Percentiles rank a stretch among this genome's conserved stretches.
phyloP scores from a whole-genome alignment of 1,284 basidiomycete genomes.

The Trametes hirsuta region DNA sequence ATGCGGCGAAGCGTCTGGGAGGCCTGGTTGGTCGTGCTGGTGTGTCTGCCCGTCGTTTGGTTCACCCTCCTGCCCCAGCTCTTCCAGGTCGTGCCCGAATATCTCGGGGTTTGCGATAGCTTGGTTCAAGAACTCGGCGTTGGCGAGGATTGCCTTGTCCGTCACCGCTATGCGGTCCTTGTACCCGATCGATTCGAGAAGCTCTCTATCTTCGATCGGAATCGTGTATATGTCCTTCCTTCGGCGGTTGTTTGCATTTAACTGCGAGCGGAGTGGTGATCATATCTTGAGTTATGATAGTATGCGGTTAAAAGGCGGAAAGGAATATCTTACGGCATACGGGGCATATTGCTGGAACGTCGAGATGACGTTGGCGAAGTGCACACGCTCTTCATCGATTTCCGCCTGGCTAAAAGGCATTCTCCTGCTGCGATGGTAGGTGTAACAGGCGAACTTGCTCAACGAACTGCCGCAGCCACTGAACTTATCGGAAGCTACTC shows the following conservation, averaged over 20 bases:
- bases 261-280: conserved; percentile 39
- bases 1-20: no score
- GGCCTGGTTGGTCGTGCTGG: background rate
- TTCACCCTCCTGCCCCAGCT: conserved; percentile 28
- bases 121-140: conserved; percentile 66
- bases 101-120: conserved; percentile 76
- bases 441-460: no score
- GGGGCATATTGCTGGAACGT: conserved; percentile 69
- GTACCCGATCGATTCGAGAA: conserved; percentile 66
- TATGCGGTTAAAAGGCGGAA: background rate
- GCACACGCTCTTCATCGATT: conserved; percentile 53
- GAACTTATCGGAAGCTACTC: no score
- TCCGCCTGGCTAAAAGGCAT: conserved; percentile 36
- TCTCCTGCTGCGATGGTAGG: no score
- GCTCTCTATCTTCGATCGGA: conserved; percentile 58
- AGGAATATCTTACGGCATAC: conserved; percentile 53
- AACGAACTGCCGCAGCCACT: no score
- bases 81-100: conserved; percentile 57
- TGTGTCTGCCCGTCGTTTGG: background rate
- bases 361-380: conserved; percentile 69
- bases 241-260: conserved; percentile 76
- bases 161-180: conserved; percentile 67
- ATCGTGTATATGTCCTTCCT: conserved; percentile 72
- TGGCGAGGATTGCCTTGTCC: conserved; percentile 70
- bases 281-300: conserved; percentile 3